Percentiles rank a stretch among this genome's conserved stretches.
These are phyloP conservation scores for Rubia tinctorum DNA, from an alignment of 305 asterid genomes.

Conservation along the genomic window DNA sequence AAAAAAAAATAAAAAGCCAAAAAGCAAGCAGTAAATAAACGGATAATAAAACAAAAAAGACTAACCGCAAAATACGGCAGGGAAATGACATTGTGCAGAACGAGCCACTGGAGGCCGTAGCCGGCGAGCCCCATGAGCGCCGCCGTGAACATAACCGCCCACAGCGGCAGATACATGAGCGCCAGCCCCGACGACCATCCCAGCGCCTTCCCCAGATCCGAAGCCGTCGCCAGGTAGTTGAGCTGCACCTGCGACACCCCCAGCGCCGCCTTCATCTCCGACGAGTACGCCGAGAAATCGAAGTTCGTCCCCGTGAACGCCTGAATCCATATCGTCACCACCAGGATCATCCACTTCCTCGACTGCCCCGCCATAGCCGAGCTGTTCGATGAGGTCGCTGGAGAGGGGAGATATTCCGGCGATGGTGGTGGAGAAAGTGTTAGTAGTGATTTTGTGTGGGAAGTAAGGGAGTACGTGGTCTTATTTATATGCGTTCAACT, in stretches of 20 bases:
- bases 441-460: too few species aligned
- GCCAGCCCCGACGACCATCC: constrained; percentile 95
- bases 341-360: constrained; percentile 76
- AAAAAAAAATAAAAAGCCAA: constrained; percentile 23
- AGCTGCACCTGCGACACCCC: constrained; percentile 78
- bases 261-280: constrained; percentile 63
- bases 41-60: constrained; percentile 37
- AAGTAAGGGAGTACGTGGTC: too few species aligned
- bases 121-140: constrained; percentile 1
- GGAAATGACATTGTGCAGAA: not conserved
- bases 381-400: too few species aligned
- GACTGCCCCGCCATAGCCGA: constrained; percentile 53
- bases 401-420: not conserved
- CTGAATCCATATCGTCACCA: constrained; percentile 82
- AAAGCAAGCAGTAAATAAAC: too few species aligned
- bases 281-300: constrained; percentile 84
- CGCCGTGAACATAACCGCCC: constrained; percentile 4
- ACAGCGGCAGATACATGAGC: not conserved
- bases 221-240: constrained; percentile 83
- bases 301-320: constrained; percentile 91
- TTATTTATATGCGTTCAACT: too few species aligned
- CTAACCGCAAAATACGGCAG: constrained; percentile 1
- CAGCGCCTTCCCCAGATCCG: constrained; percentile 77
- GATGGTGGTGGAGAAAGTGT: too few species aligned
- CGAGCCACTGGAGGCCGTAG: constrained; percentile 5